Base-by-base conservation (phyloP, 306 rosid genomes). In the Abrus pulchellus region DNA sequence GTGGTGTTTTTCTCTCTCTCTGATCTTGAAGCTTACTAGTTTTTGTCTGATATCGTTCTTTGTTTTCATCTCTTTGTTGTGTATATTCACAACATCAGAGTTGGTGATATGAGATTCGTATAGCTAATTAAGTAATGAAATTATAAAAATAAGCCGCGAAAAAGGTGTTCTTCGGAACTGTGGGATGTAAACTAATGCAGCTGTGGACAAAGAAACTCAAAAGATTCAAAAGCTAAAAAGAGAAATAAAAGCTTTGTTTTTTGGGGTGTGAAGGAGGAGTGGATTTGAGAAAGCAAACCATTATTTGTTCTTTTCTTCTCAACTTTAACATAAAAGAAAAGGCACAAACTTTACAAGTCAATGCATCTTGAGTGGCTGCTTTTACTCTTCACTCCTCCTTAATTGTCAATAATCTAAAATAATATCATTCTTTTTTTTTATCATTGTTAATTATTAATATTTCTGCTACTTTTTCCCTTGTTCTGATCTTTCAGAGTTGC, bases 41-140 rank as follows among this genome's bases (percentile, higher is more conserved):
- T 84, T 90, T 94, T 94, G 97, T 94, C 97, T 81, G 94, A 73
- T 88, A 73, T 80, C 80, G 85, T 74, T 59, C 65, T 75, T 85
- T 88, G 86, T 61, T 87, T 57, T 87, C 82, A 54, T 74, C 79
- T 81, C 78, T 69, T 32, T 71, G 61, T 41, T 65, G 71, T 28
- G 53, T 20, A 14, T 27, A 43, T 66, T 41, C 53, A 66, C 43
- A 66, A 50, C 32, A 33, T 76, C 63, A 79, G 81, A 53, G 75
- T 45, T 83, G 52, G 81, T 75, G 83, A 90, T 66, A 82, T 80
- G 80, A 76, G 84, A 64, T 64, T 64, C 50, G 32, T 28, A 40
- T 12, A 53, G 66, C 87, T 77, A 75, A 75, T 87, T 76, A 77
- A 83, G 67, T 82, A 75, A 81, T 82, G 71, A 0, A 83, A 40